Evolutionary conservation across 202 grass and related monocot genomes (phyloP), one percentile per base, ranked within the genome.

Genomic region (Schoenoplectus triqueter): DNA sequence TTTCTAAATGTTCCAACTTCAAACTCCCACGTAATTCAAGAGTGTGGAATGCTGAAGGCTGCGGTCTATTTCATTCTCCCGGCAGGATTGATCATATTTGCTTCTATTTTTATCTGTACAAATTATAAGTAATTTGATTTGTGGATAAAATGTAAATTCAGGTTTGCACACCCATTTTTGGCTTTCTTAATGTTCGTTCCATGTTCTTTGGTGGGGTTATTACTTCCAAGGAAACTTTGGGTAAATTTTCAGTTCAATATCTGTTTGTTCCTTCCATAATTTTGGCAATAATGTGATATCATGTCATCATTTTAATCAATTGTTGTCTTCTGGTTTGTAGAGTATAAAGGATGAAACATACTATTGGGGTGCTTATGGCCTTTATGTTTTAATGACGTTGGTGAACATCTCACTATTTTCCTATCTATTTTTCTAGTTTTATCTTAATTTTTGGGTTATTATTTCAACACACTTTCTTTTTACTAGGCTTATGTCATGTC

Each of bases 121-220:
- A 57, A 20, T 15, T 57, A 74, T 60, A 31, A 17, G 14, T 78
- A 60, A 78, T 78, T 78, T 78, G 2, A 60, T 60, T 44, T 78
- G 6, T 78, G 54, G 10, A 78, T 44, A 78, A 78, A 60, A 83
- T 69, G 9, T 87, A 11, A 22, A 79, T 92, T 67, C 88, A 95
- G 95, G 95, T 98, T 98, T 85, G 93, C 93, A 83, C 91, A 94
- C 69, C 95, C 95, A 82, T 95, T 84, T 88, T 90, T 95, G 90
- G 95, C 88, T 55, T 95, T 95, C 90, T 75, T 93, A 67, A 95
- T 98, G 95, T 98, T 98, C 87, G 90, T 98, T 49, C 95, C 95
- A 76, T 62, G 91, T 80, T 93, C 95, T 57, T 64, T 98, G 66
- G 7, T 91, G 57, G 93, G 95, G 81, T 73, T 98, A 73, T 88